A percentile compares a stretch with the other conserved stretches of the same genome.
Conservation (phyloP, 768 basidiomycete species). For the Lepiota brunneoincarnata region DNA sequence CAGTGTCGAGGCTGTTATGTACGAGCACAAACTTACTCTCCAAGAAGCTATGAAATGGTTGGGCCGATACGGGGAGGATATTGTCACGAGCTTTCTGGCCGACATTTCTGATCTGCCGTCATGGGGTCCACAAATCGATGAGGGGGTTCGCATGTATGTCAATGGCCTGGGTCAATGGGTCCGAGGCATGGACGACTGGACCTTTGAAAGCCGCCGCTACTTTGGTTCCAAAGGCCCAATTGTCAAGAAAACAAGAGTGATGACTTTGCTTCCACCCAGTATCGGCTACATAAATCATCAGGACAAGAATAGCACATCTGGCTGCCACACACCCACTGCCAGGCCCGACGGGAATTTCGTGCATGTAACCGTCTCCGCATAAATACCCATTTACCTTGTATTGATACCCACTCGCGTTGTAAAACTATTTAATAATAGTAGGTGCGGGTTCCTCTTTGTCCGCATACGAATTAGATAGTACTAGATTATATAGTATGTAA, state of each 20-base stretch:
- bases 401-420: too few relatives aligned
- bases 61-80: slow-evolving; percentile 17
- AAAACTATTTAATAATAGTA: too few relatives aligned
- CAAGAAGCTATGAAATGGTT: slow-evolving; percentile 28
- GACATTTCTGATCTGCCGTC: slow-evolving; percentile 35
- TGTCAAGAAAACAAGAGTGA: slow-evolving; percentile 18
- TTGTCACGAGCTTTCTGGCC: slow-evolving; percentile 20
- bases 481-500: too few relatives aligned
- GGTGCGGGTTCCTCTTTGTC: too few relatives aligned
- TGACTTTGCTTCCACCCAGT: slow-evolving; percentile 16
- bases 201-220: slow-evolving; percentile 45
- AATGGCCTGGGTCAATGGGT: slow-evolving; percentile 46
- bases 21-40: slow-evolving; percentile 19
- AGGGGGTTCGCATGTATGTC: slow-evolving; percentile 34
- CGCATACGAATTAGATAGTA: too few relatives aligned
- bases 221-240: slow-evolving; percentile 25
- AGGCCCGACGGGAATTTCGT: background rate
- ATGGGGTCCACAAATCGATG: slow-evolving; percentile 40
- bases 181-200: slow-evolving; percentile 42
- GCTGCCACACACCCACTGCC: background rate
- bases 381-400: too few relatives aligned
- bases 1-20: slow-evolving; percentile 31
- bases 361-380: too few relatives aligned
- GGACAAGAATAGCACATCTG: background rate
- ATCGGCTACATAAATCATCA: slow-evolving; percentile 1